These are phyloP conservation scores for Podila epigama DNA, from an alignment of 192 early-diverging fungal species.

Conservation along the genomic window DNA sequence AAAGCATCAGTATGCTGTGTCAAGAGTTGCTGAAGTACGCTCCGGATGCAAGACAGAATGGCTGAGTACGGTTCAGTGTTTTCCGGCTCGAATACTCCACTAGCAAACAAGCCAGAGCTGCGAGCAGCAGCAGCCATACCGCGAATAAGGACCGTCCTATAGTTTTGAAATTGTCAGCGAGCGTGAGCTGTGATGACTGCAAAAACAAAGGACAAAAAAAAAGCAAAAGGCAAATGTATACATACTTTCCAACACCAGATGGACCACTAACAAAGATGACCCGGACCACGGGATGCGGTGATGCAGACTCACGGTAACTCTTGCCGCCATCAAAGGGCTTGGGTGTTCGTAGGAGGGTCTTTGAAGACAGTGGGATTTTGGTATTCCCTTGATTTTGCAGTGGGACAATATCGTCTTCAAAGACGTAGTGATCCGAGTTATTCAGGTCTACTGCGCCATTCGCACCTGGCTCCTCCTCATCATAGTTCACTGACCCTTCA, in stretches of 20 bases:
- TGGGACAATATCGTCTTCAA: conserved; percentile 37
- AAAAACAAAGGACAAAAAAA: neutral
- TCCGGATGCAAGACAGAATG: conserved; percentile 28
- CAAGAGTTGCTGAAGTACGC: conserved; percentile 37
- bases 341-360: conserved; percentile 22
- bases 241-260: conserved; percentile 47
- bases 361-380: conserved; percentile 37
- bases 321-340: conserved; percentile 43
- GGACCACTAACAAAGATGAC: conserved; percentile 46
- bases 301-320: conserved; percentile 9
- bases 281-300: conserved; percentile 22
- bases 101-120: conserved; percentile 43
- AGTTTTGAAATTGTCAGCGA: neutral
- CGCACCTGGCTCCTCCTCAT: neutral
- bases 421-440: conserved; percentile 29
- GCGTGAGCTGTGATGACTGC: neutral
- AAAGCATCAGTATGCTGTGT: conserved; percentile 34
- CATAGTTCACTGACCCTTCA: neutral
- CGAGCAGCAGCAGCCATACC: conserved; percentile 29
- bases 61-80: conserved; percentile 32
- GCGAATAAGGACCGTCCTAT: conserved; percentile 35
- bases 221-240: neutral
- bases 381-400: conserved; percentile 10
- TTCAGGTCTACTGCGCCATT: neutral
- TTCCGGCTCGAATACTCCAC: conserved; percentile 30